A percentile compares a stretch with the other conserved stretches of the same genome.
Evolutionary conservation across 257 asterid genomes (phyloP).

Genomic region (Rhazya stricta): DNA sequence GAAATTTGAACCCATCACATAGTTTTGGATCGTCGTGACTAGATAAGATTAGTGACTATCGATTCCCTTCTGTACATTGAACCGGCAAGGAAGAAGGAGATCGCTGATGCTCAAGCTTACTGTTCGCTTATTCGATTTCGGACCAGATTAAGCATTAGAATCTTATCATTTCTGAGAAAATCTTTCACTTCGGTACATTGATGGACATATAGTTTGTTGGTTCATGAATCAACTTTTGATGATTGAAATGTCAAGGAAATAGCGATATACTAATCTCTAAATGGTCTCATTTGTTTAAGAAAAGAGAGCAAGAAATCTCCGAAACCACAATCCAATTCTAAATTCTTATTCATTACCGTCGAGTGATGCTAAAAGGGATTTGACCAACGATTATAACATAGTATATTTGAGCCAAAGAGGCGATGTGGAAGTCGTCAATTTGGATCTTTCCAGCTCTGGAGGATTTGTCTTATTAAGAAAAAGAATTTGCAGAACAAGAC

Average conservation of each 20-base stretch:
- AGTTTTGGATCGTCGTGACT: too few relatives aligned
- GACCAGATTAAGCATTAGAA: not conserved
- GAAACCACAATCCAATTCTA: not conserved
- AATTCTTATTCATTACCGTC: not conserved
- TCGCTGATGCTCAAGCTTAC: not conserved
- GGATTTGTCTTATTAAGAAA: slow-evolving; percentile 22
- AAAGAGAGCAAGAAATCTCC: not conserved
- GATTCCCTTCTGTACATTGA: not conserved
- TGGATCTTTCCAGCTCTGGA: slow-evolving; percentile 28
- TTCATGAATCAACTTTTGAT: slow-evolving; percentile 3
- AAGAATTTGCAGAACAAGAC: slow-evolving; percentile 13
- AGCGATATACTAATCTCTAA: not conserved
- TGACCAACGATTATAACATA: not conserved
- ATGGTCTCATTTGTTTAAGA: not conserved
- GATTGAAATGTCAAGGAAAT: slow-evolving; percentile 1
- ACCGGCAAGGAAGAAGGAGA: not conserved
- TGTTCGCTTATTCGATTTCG: not conserved
- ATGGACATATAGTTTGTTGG: not conserved
- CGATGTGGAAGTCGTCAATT: not conserved
- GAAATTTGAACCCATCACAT: too few relatives aligned
- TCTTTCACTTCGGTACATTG: not conserved
- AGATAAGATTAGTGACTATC: too few relatives aligned
- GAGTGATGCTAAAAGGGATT: not conserved
- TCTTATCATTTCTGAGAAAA: not conserved
- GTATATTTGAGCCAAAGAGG: not conserved